phyloP scores from a whole-genome alignment of 176 grass and related monocot genomes.

The Aechmea fasciata region DNA sequence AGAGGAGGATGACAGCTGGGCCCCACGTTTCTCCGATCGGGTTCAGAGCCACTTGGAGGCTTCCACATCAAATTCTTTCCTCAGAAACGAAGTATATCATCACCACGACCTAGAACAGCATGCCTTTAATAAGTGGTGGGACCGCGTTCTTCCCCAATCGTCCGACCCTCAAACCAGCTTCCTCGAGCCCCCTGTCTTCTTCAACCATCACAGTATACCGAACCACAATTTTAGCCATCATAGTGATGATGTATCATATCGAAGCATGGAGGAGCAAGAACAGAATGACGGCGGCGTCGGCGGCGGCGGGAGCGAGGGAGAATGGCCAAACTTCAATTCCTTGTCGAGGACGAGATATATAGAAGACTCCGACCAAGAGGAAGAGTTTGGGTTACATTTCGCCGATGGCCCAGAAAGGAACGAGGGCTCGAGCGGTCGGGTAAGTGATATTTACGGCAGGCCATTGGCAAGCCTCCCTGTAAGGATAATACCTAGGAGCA shows the following conservation, averaged over 20 bases:
- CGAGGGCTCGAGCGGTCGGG: conserved; percentile 11
- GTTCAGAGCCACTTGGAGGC: conserved; percentile 44
- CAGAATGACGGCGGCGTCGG: conserved; percentile 8
- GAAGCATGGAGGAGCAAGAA: conserved; percentile 28
- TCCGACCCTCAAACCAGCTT: conserved; percentile 43
- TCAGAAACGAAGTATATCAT: conserved; percentile 24
- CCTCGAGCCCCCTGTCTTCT: conserved; percentile 49
- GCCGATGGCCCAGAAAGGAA: conserved; percentile 30
- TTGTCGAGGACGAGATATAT: conserved; percentile 62
- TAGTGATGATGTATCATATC: conserved; percentile 24
- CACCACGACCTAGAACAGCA: conserved; percentile 8
- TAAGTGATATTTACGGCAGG: conserved; percentile 22
- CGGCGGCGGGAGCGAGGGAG: not conserved
- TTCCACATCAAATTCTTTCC: conserved; percentile 64
- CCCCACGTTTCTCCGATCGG: conserved; percentile 28
- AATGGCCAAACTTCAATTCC: no score
- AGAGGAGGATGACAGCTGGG: conserved; percentile 27
- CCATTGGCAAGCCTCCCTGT: conserved; percentile 42
- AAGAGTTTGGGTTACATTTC: conserved; percentile 60
- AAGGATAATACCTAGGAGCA: conserved; percentile 94
- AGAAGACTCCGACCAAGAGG: conserved; percentile 49
- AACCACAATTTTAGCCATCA: conserved; percentile 22
- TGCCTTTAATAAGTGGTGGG: conserved; percentile 41
- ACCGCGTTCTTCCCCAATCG: conserved; percentile 12
- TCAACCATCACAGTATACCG: conserved; percentile 21